Evolutionary conservation across 2,329 filamentous ascomycete species (phyloP).

Genomic region (Phoma sp.): DNA sequence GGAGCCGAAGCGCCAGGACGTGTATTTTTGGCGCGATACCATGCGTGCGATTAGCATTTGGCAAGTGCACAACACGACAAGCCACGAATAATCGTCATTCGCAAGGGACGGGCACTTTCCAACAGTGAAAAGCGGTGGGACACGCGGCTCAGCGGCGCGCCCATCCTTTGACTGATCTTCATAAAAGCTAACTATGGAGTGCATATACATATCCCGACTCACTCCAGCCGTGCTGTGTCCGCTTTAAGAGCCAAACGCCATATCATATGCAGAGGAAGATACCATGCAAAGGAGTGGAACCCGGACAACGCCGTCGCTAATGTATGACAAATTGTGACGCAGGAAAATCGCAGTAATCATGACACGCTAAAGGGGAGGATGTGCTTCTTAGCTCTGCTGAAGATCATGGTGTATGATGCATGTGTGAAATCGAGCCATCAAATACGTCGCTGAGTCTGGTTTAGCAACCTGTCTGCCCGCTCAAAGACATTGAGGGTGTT

Average conservation of each 20-base stretch:
- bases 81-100: too few relatives aligned
- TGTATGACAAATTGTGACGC: conserved; percentile 5
- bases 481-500: conserved; percentile 46
- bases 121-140: too few relatives aligned
- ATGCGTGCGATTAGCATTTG: too few relatives aligned
- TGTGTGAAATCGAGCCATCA: conserved; percentile 9
- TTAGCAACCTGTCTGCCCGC: conserved; percentile 43
- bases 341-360: neutral
- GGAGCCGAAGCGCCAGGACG: too few relatives aligned
- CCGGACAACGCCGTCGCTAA: conserved; percentile 19
- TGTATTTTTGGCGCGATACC: too few relatives aligned
- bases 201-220: conserved; percentile 1
- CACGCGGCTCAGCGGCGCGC: too few relatives aligned
- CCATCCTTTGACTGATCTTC: too few relatives aligned
- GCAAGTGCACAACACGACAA: too few relatives aligned
- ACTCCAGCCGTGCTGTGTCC: neutral
- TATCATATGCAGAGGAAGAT: conserved; percentile 9
- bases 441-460: conserved; percentile 38
- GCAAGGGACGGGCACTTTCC: too few relatives aligned
- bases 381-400: neutral
- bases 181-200: too few relatives aligned
- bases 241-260: neutral
- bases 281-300: conserved; percentile 20
- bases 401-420: too few relatives aligned
- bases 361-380: neutral